Base-by-base conservation (phyloP, 129 eudicot species). In the Lactuca saligna region DNA sequence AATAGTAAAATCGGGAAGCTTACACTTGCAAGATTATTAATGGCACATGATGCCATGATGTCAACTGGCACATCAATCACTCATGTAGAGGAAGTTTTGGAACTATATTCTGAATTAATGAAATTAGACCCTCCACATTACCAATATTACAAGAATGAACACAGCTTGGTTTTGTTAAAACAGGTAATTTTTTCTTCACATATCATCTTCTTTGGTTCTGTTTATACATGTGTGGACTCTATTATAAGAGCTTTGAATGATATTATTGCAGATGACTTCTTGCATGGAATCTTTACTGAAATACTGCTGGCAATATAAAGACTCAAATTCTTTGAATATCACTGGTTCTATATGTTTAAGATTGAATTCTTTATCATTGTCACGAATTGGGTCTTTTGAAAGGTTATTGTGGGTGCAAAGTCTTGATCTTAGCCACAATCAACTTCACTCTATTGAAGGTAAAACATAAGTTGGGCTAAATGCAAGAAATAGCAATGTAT, bases 1-100 rank as follows among this genome's bases (percentile, higher is more conserved):
- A 70, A 80, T 68, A 93, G 99, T 78, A 93, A 89, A 87, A 93
- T 93, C 60, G 99, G 92, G 17, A 93, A 87, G 82, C 92, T 87
- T 61, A 89, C 95, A 58, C 92, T 93, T 72, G 99, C 99, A 1
- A 89, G 97, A 85, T 80, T 93, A 64, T 78, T 89, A 88, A 82
- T 75, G 76, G 95, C 95, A 44, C 87, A 70, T 20, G 87, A 83
- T 78, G 81, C 84, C 34, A 75, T 89, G 81, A 55, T 54, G 31
- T 77, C 84, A 31, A 41, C 62, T 50, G 53, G 63, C 12, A 60
- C 72, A 64, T 62, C 57, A 58, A 15, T 60, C 53, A 51, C 57
- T 63, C 72, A 79, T 34, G 75, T 65, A 53, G 86, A 78, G 63
- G 97, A 89, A 75, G 77, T 83, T 75, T 80, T 89, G 63, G 80